These are phyloP conservation scores for Backusella tuberculispora DNA, from an alignment of 192 early-diverging fungal species.

Conservation along the genomic window DNA sequence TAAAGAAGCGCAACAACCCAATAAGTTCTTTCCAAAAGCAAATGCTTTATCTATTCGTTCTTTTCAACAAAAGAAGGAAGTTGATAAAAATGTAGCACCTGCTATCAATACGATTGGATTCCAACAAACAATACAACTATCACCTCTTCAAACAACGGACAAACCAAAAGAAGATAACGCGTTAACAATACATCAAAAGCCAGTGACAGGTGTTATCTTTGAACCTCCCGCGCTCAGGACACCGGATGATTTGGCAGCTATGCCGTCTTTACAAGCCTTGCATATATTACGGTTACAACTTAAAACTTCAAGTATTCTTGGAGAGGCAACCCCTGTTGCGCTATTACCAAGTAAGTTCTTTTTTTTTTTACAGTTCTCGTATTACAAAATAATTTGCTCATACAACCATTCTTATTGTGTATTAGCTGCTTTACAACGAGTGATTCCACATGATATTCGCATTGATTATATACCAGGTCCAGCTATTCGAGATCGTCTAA, in stretches of 20 bases:
- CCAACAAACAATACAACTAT: neutral
- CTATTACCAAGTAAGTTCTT: conserved; percentile 31
- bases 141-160: neutral
- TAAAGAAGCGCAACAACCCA: conserved; percentile 1
- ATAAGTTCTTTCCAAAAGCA: conserved; percentile 9
- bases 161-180: neutral
- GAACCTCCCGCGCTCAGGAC: conserved; percentile 20
- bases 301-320: conserved; percentile 31
- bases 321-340: neutral
- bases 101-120: conserved; percentile 5
- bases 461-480: conserved; percentile 40
- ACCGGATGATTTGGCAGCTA: conserved; percentile 24
- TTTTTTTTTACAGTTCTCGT: neutral
- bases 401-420: neutral
- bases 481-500: conserved; percentile 38
- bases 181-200: neutral
- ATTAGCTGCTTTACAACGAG: conserved; percentile 35
- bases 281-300: conserved; percentile 38
- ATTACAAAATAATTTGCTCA: no score
- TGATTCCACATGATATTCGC: conserved; percentile 36
- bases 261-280: conserved; percentile 35
- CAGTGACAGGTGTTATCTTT: conserved; percentile 17
- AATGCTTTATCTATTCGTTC: neutral
- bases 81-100: neutral
- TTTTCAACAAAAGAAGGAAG: neutral